Evolutionary conservation across 2,329 filamentous ascomycete genomes (phyloP), one percentile per base, ranked within the genome.

Genomic region (Cladosporium sp.): DNA sequence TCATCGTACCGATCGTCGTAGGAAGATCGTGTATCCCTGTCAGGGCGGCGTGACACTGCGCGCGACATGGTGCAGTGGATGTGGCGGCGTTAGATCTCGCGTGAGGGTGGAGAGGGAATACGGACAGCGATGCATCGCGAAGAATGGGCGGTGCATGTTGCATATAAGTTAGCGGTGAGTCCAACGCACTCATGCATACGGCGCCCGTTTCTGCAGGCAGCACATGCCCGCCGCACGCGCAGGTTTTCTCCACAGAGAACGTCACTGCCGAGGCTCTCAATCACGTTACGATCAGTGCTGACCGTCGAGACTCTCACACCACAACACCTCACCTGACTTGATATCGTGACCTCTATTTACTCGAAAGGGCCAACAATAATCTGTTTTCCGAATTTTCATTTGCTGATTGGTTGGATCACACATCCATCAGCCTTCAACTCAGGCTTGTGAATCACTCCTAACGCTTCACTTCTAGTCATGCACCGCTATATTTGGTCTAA

Each of bases 1-100:
- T 51, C 48, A 32, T 51, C 48, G 18, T 48, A 48, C 4, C 38
- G 30, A 15, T 48, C 45, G 11, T 48, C 45, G 8, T 48, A 48
- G 20, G 45, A 48, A 2, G 45, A 48, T 18, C 45, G 45, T 27
- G 30, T 48, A 22, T 48, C 44, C 20, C 24, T 20, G 17, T 48
- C 45, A 41, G 45, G 40, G 36, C 48, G 48, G 41, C 32, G 40
- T 22, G 40, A 44, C 30, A 44, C 27, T 32, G 48, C 40, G 41
- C 42, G 40, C 48, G 40, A 51, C 40, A 40, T 44, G 40, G 20
- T 32, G 32, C 19, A 30, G 32, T 11, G n/a, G 19, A 15, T 20
- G 34, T 37, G 15, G 17, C 27, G 22, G 42, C 42, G 24, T 20
- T 17, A 32, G 38, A 36, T 41, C 24, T 40, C 36, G 27, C 19